Percentiles rank a stretch among this genome's conserved stretches.
phyloP scores from a whole-genome alignment of 768 basidiomycete species.

The Collybia sordida region DNA sequence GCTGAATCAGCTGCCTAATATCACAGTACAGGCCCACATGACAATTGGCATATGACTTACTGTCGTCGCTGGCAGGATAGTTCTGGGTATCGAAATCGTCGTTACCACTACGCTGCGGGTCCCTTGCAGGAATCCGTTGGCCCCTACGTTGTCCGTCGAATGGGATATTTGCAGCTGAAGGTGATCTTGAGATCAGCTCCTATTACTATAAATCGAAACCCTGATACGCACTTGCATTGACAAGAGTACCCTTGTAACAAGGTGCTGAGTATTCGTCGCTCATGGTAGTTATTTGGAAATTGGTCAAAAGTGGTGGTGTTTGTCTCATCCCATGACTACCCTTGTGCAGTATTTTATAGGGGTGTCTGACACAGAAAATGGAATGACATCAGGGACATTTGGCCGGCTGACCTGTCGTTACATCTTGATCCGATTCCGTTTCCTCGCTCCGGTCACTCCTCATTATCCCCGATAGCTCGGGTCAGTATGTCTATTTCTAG shows the following conservation, averaged over 20 bases:
- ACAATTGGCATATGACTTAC: conserved; percentile 3
- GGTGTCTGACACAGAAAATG: too few relatives aligned
- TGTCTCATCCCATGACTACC: too few relatives aligned
- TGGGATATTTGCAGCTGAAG: background rate
- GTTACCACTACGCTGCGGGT: background rate
- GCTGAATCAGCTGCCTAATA: background rate
- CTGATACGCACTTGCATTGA: conserved; percentile 6
- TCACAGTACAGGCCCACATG: background rate
- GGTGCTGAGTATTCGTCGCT: conserved; percentile 18
- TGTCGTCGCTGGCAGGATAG: conserved; percentile 12
- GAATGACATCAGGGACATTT: too few relatives aligned
- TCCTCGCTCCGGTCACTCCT: too few relatives aligned
- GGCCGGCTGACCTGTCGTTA: too few relatives aligned
- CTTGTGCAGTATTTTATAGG: too few relatives aligned
- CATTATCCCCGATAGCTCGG: too few relatives aligned
- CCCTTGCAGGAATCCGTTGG: background rate
- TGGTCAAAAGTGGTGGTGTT: too few relatives aligned
- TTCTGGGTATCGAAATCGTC: conserved; percentile 12
- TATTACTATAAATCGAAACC: background rate
- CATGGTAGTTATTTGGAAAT: conserved; percentile 1
- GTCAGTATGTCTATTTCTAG: too few relatives aligned
- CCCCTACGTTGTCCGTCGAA: background rate
- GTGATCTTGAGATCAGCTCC: background rate
- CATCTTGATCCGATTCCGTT: too few relatives aligned
- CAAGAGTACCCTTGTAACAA: conserved; percentile 15